Evolutionary conservation across 768 basidiomycete species (phyloP), one percentile per base, ranked within the genome.

Genomic region (Trametes maxima): DNA sequence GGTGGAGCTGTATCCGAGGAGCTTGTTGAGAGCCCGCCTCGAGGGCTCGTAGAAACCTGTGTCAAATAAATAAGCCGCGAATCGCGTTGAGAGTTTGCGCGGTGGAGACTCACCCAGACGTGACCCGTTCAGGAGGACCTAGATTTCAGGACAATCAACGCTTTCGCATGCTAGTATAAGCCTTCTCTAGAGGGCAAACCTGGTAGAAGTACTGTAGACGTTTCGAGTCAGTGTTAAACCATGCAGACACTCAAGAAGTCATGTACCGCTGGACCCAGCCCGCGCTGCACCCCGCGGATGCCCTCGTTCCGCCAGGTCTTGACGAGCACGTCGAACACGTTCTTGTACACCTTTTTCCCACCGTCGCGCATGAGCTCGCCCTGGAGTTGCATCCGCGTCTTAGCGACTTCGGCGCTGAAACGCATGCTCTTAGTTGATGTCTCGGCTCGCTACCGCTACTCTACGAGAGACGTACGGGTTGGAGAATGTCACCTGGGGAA

Each of bases 351-450:
- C 70, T 85, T 90, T 65, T 73, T 60, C 19, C 80, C 80, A 8
- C 88, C 85, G 4, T 74, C 80, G 68, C 88, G 92, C 45, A 90
- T 85, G 13, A 98, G 84, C 72, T 98, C 96, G 36, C 95, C 96
- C 70, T 98, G 94, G n/a, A 98, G 82, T 72, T 98, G 96, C 48
- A 98, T 76, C 58, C 95, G 88, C 39, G 96, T 98, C 76, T 98
- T 98, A 50, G 90, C 89, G 21, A 94, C 92, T 69, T 88, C 88
- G 8, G 86, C 87, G 16, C 54, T 55, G 21, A 14, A 5, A 42
- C 4, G 10, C 16, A 25, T 14, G 7, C 12, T 21, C 5, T 51
- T 11, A 37, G 35, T 37, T 39, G 12, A 16, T 5, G 19, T 10
- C 12, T 22, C n/a, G 33, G 36, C 28, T 33, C 4, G 8, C 5